Evolutionary conservation across 257 asterid species (phyloP), one percentile per base, ranked within the genome.

Genomic region (Capsicum baccatum): DNA sequence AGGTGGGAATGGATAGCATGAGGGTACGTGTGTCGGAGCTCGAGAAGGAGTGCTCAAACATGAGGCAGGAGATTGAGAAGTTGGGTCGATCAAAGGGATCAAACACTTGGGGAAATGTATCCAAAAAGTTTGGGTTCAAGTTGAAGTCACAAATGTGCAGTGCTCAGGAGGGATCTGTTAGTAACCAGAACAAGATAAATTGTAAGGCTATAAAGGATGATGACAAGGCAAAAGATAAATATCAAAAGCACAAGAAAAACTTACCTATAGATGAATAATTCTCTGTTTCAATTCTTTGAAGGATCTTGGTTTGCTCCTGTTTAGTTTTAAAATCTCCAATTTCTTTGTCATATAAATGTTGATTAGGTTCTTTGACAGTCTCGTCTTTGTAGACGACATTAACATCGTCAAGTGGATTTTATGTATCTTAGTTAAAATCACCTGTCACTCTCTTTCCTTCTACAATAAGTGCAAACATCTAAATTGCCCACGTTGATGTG

Each of bases 1-100:
- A 93, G 91, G 98, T 96, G 21, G 97, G 99, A 55, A 96, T 96
- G 99, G 98, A 96, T 63, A 96, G 86, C 90, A 96, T 96, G 99
- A 94, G 95, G 86, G 83, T 89, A 86, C 89, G 98, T 60, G 99
- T 96, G n/a, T 88, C 91, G 2, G 98, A 94, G 88, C 98, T 96
- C 1, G 99, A 96, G 89, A 94, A 92, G 79, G 99, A 96, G 87
- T 96, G 99, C 69, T 89, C 98, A 6, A 90, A 68, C 85, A 96
- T 96, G 99, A 91, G 94, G 86, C 92, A 90, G 48, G 97, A 96
- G 87, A 96, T 96, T 33, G 92, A 92, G 88, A 94, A 94, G 90
- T 84, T 96, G 81, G 99, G 98, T 16, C 89, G 87, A 85, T 94
- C 68, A 21, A 92, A 90, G 87, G 97, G 88, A 80, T 85, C 92